Base-by-base conservation (phyloP, 2,329 filamentous ascomycete species). In the Fusarium papillatum region DNA sequence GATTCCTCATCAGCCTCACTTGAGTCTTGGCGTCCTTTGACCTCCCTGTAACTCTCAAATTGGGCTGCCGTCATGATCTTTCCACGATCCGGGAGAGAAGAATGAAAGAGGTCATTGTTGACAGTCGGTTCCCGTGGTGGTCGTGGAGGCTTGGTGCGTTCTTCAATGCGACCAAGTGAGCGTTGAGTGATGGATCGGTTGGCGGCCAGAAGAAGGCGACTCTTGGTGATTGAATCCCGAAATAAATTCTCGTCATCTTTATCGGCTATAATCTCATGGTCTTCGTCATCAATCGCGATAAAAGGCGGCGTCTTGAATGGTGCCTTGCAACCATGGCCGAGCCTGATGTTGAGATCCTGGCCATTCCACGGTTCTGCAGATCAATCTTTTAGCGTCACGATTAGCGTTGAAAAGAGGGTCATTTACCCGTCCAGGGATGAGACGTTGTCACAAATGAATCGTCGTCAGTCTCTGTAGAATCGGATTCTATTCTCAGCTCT, bases 31-130 rank as follows among this genome's bases (percentile, higher is more conserved):
- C 39, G 64, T 19, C 62, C 69, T n/a, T 62, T 62, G 4, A 17
- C 31, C 43, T 64, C 62, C 16, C 34, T 38, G 66, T 77, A 77
- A 22, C 69, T 57, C 26, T 76, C 74, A 26, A 73, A 22, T 14
- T 70, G 55, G 17, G 72, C 63, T 38, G 68, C 66, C 24, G 74
- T 76, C 74, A 76, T 77, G 43, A 76, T 62, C 38, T 73, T 77
- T 5, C 60, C 38, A 22, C 59, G 34, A 10, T 38, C 36, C 24
- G 22, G 38, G 22, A 39, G 59, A 26, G 34, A 60, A 17, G 57
- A 55, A 19, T 55, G 50, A 34, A 55, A 55, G 50, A 55, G 50
- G 29, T 55, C 50, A 55, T n/a, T 55, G 17, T 53, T 13, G 17
- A 19, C 48, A n/a, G 17, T 31, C 17, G 26, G 9, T 11, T 53